Evolutionary conservation across 768 basidiomycete species (phyloP), one percentile per base, ranked within the genome.

Genomic region (Roridomyces roridus): DNA sequence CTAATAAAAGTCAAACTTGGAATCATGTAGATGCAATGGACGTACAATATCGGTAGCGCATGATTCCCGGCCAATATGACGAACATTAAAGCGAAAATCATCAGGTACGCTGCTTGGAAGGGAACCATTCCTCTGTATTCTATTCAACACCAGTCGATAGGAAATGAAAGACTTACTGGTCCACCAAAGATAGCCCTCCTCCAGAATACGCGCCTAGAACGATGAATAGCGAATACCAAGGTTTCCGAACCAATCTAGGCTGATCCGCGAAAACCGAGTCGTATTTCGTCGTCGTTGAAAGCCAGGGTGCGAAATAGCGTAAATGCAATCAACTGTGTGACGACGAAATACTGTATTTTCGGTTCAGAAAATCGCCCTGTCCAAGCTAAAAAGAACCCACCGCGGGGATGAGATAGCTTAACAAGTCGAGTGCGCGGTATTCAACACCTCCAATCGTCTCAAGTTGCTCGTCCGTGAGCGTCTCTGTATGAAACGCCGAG

Each of bases 371-470:
- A 10, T 36, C 29, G 6, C 25, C n/a, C n/a, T n/a, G n/a, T n/a
- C n/a, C n/a, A n/a, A n/a, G n/a, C 47, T 15, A 46, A 23, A 41
- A 43, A 26, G 24, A 21, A 70, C 78, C 48, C 52, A 84, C 83
- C 17, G 69, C 34, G 28, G 82, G 80, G 10, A 84, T 76, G 10
- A 84, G 59, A 64, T 77, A 83, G 55, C 78, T 82, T 62, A 84
- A 68, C 51, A 82, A 55, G 48, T 76, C 74, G 62, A 92, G 69
- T 4, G 89, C 87, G 4, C 84, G 72, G 68, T 87, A 92, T 72
- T 94, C 92, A 21, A 89, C 83, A 0, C 91, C 91, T 4, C 91
- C 90, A 17, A 94, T 71, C 59, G 86, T 79, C 66, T 91, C 89
- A 51, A 89, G 67, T 66, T 92, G 81, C 18, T 89, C 87, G 59